Evolutionary conservation across 345 rosid species (phyloP).

Genomic region (Populus nigra): DNA sequence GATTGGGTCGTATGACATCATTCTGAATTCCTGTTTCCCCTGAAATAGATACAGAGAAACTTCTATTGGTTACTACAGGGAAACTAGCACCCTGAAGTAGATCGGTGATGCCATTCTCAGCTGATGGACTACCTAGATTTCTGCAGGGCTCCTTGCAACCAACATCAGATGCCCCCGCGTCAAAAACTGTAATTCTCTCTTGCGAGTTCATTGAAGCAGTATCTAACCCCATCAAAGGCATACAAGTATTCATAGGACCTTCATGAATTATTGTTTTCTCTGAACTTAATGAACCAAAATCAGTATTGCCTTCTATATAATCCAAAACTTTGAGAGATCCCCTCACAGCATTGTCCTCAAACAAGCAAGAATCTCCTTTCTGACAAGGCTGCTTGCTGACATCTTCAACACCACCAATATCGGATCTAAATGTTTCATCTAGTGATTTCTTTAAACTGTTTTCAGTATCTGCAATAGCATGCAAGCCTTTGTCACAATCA

Average conservation of each 20-base stretch:
- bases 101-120: constrained; percentile 32
- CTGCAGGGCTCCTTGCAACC: constrained; percentile 23
- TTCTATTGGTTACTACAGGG: constrained; percentile 4
- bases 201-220: constrained; percentile 12
- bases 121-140: constrained; percentile 13
- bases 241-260: constrained; percentile 22
- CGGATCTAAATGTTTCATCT: constrained; percentile 20
- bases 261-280: constrained; percentile 28
- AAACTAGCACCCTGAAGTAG: constrained; percentile 6
- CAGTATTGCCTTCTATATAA: constrained; percentile 23
- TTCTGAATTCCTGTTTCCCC: constrained; percentile 19
- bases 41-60: constrained; percentile 9
- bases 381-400: constrained; percentile 22
- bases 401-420: constrained; percentile 25
- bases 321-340: constrained; percentile 20
- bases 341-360: constrained; percentile 26
- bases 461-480: constrained; percentile 24
- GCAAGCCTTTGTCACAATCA: constrained; percentile 9
- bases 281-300: constrained; percentile 23
- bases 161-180: constrained; percentile 19
- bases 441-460: constrained; percentile 24
- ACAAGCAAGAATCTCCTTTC: constrained; percentile 23
- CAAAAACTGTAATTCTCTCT: constrained; percentile 28
- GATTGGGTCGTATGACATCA: constrained; percentile 11
- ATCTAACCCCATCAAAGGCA: constrained; percentile 7